Base-by-base conservation (phyloP, 352 stramenopile species). In the Discostella stelligera region DNA sequence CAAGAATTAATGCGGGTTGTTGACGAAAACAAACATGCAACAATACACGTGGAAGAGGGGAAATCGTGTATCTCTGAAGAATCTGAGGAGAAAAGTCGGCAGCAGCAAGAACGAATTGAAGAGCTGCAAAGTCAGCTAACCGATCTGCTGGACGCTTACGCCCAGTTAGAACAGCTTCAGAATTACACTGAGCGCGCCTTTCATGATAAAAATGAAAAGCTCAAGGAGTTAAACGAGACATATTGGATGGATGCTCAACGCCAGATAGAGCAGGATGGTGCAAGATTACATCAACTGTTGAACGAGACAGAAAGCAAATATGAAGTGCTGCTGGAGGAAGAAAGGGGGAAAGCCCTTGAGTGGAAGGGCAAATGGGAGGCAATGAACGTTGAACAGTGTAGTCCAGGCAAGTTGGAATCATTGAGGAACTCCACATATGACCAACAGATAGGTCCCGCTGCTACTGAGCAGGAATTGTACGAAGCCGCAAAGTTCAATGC, bases 81-180 rank as follows among this genome's bases (percentile, higher is more conserved):
- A 52, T 23, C 63, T 44, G 10, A 71, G 10, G 3, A 70, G 58
- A 65, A 46, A 27, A 37, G 61, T 6, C 23, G 48, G 30, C 20
- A 27, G 10, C 59, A 68, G 44, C 46, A 72, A 52, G 46, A 66
- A 48, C 55, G 48, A 11, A 70, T 76, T 0, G 18, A 41, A 25
- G 32, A 75, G 9, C 37, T 81, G 3, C 60, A 75, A 50, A 20
- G n/a, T 30, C 66, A 81, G 21, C 73, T 81, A 20, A 16, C 66
- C 0, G 60, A 74, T 41, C 48, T 81, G 18, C 27, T 81, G n/a
- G 73, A 76, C 41, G 73, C 73, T 1, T 70, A 81, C 48, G 53
- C 59, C 13, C 66, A 81, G 30, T 41, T 81, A 5, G 73, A 81
- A 14, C 65, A 72, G 53, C 16, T 71, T 21, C 65, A 72, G 30